phyloP scores from a whole-genome alignment of 805 yeast genomes.

The Sugiyamaella marilandica region DNA sequence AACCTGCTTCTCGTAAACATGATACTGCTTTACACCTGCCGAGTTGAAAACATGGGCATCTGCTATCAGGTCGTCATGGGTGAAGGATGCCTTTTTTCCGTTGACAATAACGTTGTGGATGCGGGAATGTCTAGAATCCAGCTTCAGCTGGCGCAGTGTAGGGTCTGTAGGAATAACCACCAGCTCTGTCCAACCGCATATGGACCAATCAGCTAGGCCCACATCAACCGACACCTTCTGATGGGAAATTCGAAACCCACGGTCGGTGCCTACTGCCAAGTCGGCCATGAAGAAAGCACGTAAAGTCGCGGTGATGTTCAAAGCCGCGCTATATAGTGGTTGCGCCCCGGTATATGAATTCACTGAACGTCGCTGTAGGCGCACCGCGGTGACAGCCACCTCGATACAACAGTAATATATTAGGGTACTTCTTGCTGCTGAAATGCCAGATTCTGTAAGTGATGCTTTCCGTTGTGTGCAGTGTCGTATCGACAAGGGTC shows the following conservation, averaged over 20 bases:
- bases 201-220: slow-evolving; percentile 55
- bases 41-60: slow-evolving; percentile 30
- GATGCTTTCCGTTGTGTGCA: too few relatives aligned
- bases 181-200: slow-evolving; percentile 76
- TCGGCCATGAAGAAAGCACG: slow-evolving; percentile 1
- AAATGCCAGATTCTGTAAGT: too few relatives aligned
- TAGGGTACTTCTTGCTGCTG: too few relatives aligned
- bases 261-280: slow-evolving; percentile 8
- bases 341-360: too few relatives aligned
- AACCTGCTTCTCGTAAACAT: slow-evolving; percentile 49
- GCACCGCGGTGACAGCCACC: too few relatives aligned
- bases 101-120: slow-evolving; percentile 64
- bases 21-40: slow-evolving; percentile 50
- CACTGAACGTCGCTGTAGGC: too few relatives aligned
- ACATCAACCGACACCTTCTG: slow-evolving; percentile 79
- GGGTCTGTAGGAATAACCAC: slow-evolving; percentile 69
- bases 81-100: slow-evolving; percentile 50
- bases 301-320: too few relatives aligned
- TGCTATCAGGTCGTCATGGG: slow-evolving; percentile 50
- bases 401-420: too few relatives aligned
- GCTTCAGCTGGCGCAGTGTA: slow-evolving; percentile 50
- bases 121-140: slow-evolving; percentile 69
- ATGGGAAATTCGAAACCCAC: slow-evolving; percentile 66
- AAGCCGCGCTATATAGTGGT: too few relatives aligned
- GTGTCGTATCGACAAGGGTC: too few relatives aligned